Conservation (phyloP, 768 basidiomycete genomes). For the Flagelloscypha sp. region DNA sequence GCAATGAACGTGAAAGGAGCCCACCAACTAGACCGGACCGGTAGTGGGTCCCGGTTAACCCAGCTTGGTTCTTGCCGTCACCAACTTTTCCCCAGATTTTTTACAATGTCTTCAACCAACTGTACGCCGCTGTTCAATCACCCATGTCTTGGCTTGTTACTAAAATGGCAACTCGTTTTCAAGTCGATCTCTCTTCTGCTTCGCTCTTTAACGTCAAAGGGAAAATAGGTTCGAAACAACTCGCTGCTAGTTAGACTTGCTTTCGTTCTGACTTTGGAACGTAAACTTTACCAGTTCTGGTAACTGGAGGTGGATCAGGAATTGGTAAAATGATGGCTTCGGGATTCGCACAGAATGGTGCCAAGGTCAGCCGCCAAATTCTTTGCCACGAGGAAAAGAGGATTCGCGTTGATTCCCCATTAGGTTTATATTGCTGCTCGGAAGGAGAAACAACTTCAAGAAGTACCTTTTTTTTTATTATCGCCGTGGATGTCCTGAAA, state of each 20-base stretch:
- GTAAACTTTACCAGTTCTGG: conserved; percentile 41
- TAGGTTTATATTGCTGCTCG: conserved; percentile 88
- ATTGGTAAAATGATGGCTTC: conserved; percentile 81
- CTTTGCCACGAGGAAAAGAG: no score
- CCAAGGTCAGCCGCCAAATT: no score
- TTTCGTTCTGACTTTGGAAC: conserved; percentile 1
- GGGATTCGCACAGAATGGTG: conserved; percentile 78
- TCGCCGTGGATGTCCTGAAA: background rate
- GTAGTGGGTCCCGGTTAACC: no score
- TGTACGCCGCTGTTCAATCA: background rate
- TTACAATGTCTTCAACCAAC: no score
- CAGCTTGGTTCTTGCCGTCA: no score
- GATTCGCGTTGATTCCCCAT: no score
- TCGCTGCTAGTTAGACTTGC: background rate
- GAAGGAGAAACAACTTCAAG: conserved; percentile 70
- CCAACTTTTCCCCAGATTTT: no score
- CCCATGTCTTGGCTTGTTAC: background rate
- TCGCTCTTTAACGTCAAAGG: conserved; percentile 59
- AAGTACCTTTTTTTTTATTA: conserved; percentile 33
- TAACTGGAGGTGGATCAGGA: conserved; percentile 80
- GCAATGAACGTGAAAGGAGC: no score
- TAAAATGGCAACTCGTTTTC: background rate
- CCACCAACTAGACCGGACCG: no score
- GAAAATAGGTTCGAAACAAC: conserved; percentile 47
- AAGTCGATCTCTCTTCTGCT: conserved; percentile 46